Evolutionary conservation across 2,329 filamentous ascomycete species (phyloP), one percentile per base, ranked within the genome.

Genomic region (Hypoxylon sp.): DNA sequence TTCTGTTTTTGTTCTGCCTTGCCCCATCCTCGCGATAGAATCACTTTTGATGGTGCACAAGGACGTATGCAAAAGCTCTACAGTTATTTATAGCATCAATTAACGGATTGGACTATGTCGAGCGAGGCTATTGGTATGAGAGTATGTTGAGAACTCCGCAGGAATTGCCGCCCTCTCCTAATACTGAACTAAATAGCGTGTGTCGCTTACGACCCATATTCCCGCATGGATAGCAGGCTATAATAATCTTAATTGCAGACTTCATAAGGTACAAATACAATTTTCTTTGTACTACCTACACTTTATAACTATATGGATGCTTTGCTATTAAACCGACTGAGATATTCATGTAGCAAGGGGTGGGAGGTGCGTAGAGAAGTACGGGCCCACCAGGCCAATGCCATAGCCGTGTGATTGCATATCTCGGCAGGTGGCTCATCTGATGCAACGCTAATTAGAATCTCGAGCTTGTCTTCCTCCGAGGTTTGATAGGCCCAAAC

Each of bases 401-500:
- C 6, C 5, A 17, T 22, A 11, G 35, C 35, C 14, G 19, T 19
- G 39, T n/a, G 9, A 11, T 44, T 26, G 8, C 3, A 9, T 11
- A n/a, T 46, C 48, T 19, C 46, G 19, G 29, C 24, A 35, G 37
- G 33, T n/a, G n/a, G n/a, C n/a, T 4, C n/a, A 13, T 59, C 42
- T 11, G n/a, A 52, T 31, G 10, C 5, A 51, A 42, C 17, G 29
- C 5, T 14, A 52, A 44, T 56, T 65, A 73, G 50, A 72, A 73
- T 29, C 60, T 70, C 4, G 70, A 70, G 44, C 68, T 72, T 44
- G 68, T 65, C 53, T 73, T 73, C 37, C 67, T 71, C 37, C 67
- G 70, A 11, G 68, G 37, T 37, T 67, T 70, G 26, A 59, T 31
- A 5, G 53, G 62, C 11, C 24, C 55, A 10, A 47, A 61, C 31